These are phyloP conservation scores for Fusarium mundagurra DNA, from an alignment of 2,329 filamentous ascomycete species.

Conservation along the genomic window DNA sequence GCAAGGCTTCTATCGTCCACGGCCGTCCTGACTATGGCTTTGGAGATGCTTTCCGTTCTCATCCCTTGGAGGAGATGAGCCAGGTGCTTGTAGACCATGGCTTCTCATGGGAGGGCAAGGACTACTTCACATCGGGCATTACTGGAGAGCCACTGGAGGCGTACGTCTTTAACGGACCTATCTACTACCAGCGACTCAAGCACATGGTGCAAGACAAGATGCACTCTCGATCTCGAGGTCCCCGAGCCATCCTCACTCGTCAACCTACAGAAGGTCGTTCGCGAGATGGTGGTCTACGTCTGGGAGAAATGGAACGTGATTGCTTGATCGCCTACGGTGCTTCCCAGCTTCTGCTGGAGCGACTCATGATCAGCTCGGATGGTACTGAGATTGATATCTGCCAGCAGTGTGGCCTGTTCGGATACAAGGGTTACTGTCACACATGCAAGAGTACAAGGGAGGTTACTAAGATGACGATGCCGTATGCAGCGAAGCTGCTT, in stretches of 20 bases:
- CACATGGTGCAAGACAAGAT: slow-evolving; percentile 99
- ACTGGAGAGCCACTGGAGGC: slow-evolving; percentile 93
- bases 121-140: slow-evolving; percentile 94
- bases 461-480: slow-evolving; percentile 94
- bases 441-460: slow-evolving; percentile 86
- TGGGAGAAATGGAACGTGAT: slow-evolving; percentile 99
- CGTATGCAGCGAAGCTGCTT: slow-evolving; percentile 94
- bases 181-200: slow-evolving; percentile 99
- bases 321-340: slow-evolving; percentile 98
- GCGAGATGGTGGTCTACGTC: slow-evolving; percentile 86
- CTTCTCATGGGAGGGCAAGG: slow-evolving; percentile 97
- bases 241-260: slow-evolving; percentile 88
- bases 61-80: slow-evolving; percentile 90
- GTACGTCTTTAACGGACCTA: slow-evolving; percentile 98
- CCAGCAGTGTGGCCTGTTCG: slow-evolving; percentile 93
- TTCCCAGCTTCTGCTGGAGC: slow-evolving; percentile 88
- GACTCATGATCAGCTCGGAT: slow-evolving; percentile 94
- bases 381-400: slow-evolving; percentile 93
- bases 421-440: slow-evolving; percentile 94
- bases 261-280: slow-evolving; percentile 97
- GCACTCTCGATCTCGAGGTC: slow-evolving; percentile 93
- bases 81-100: slow-evolving; percentile 85
- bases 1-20: slow-evolving; percentile 89
- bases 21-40: slow-evolving; percentile 89
- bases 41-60: slow-evolving; percentile 81